Evolutionary conservation across 352 stramenopile genomes (phyloP).

Genomic region (Phytopythium vexans): DNA sequence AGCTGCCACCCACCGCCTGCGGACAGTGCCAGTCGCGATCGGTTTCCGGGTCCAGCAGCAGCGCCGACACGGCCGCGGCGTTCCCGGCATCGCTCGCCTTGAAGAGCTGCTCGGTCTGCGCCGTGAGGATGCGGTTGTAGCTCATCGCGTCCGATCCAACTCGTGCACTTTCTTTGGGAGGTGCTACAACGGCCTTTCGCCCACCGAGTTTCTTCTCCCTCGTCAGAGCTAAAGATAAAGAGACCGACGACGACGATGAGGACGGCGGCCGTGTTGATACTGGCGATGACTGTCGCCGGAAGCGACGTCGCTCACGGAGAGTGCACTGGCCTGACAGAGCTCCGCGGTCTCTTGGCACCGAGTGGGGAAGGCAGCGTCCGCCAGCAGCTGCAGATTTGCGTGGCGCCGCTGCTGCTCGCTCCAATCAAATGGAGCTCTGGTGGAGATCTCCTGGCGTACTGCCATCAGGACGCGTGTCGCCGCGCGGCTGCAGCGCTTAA

Average conservation of each 20-base stretch:
- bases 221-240: conserved; percentile 3
- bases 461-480: conserved; percentile 26
- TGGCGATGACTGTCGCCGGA: neutral
- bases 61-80: conserved; percentile 31
- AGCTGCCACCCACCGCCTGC: conserved; percentile 54
- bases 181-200: no score
- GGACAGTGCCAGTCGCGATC: conserved; percentile 77
- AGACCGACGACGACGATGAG: conserved; percentile 12
- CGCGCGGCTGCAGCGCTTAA: conserved; percentile 22
- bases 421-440: conserved; percentile 27
- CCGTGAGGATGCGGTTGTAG: conserved; percentile 52
- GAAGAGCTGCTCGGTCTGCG: conserved; percentile 60
- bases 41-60: conserved; percentile 37
- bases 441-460: conserved; percentile 36
- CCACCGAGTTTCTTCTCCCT: conserved; percentile 2
- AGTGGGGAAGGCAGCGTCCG: conserved; percentile 13
- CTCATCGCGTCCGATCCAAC: conserved; percentile 38
- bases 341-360: conserved; percentile 16
- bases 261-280: neutral
- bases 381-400: conserved; percentile 14
- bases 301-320: neutral
- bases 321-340: conserved; percentile 21
- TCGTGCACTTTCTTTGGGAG: neutral
- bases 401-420: conserved; percentile 32
- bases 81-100: conserved; percentile 52